Evolutionary conservation across 148 eudicot genomes (phyloP).

Genomic region (Silene conica): DNA sequence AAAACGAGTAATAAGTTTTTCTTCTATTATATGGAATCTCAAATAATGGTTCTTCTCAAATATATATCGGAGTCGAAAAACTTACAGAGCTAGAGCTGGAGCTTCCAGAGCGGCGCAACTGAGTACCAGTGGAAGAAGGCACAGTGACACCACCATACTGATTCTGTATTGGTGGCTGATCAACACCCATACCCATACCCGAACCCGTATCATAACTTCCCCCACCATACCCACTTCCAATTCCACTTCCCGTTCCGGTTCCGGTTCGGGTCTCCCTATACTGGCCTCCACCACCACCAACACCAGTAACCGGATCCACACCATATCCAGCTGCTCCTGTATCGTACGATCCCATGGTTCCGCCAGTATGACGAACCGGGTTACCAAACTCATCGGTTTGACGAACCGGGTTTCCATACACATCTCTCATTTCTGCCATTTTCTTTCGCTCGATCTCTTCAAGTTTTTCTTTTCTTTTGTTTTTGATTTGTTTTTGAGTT

Average conservation of each 20-base stretch:
- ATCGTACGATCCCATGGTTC: constrained; percentile 40
- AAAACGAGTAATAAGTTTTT: too few species aligned
- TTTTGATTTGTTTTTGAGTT: not conserved
- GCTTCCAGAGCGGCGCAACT: constrained; percentile 66
- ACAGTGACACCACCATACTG: constrained; percentile 25
- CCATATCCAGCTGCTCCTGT: constrained; percentile 18
- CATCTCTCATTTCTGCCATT: constrained; percentile 30
- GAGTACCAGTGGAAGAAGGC: constrained; percentile 28
- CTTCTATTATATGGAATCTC: too few species aligned
- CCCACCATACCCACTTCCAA: constrained; percentile 24
- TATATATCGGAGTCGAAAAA: too few species aligned
- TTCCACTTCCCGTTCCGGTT: constrained; percentile 13
- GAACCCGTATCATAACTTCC: not conserved
- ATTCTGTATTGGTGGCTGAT: constrained; percentile 19
- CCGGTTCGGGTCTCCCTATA: not conserved
- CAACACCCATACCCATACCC: constrained; percentile 9
- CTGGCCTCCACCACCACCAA: constrained; percentile 19
- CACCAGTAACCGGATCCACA: not conserved
- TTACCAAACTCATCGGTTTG: constrained; percentile 30
- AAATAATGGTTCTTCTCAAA: too few species aligned
- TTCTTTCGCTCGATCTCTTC: not conserved
- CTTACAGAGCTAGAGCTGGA: constrained; percentile 74
- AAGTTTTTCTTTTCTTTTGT: not conserved
- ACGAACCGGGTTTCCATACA: constrained; percentile 35
- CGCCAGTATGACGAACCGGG: constrained; percentile 33